Conservation (phyloP, 345 rosid genomes). For the Salix arbutifolia region DNA sequence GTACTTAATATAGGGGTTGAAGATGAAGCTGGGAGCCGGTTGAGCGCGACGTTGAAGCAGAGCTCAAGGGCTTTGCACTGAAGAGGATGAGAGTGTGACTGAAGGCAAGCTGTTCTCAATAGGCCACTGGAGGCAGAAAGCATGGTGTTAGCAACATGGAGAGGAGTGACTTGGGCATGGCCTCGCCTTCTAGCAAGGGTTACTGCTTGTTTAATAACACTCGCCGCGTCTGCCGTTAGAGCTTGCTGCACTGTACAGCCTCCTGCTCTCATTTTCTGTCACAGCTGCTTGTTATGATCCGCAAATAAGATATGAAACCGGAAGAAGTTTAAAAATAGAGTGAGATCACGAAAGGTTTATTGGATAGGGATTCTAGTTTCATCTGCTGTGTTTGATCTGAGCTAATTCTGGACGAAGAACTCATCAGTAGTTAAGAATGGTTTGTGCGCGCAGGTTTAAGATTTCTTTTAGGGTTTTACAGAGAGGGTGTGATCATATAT, state of each 20-base stretch:
- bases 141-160: slow-evolving; percentile 67
- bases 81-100: slow-evolving; percentile 64
- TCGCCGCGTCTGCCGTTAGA: slow-evolving; percentile 29
- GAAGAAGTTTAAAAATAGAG: background rate
- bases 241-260: slow-evolving; percentile 32
- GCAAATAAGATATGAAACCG: background rate
- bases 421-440: background rate
- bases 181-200: slow-evolving; percentile 25
- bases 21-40: slow-evolving; percentile 52
- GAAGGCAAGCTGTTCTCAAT: slow-evolving; percentile 63
- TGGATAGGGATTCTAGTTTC: background rate
- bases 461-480: background rate
- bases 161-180: slow-evolving; percentile 37
- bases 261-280: slow-evolving; percentile 30
- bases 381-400: background rate
- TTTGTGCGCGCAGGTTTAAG: background rate
- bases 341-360: background rate
- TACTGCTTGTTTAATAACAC: slow-evolving; percentile 25
- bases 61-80: slow-evolving; percentile 72
- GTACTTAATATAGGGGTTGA: slow-evolving; percentile 40
- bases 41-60: slow-evolving; percentile 78
- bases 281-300: background rate
- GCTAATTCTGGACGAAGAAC: background rate
- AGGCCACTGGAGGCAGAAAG: slow-evolving; percentile 47
- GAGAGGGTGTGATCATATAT: background rate